Evolutionary conservation across 2,329 filamentous ascomycete species (phyloP), one percentile per base, ranked within the genome.

Genomic region (Pseudogymnoascus sp.): DNA sequence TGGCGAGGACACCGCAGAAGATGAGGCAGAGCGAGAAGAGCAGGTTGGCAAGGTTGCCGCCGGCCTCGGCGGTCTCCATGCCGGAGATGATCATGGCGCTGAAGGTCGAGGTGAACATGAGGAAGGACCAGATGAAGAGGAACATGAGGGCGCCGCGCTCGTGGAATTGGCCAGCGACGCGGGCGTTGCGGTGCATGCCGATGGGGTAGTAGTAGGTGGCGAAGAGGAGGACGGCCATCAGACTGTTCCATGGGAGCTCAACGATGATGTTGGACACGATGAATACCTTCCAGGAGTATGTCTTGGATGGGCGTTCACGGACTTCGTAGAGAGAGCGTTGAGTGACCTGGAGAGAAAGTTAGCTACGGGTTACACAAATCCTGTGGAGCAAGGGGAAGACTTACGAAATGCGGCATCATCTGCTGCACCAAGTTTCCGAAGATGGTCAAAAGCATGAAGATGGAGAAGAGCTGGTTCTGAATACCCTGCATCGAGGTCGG

Each of bases 141-240:
- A 92, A 91, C 82, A 93, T 88, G 20, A 94, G 81, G 0, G 78
- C 87, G 8, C 90, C 89, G 30, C 90, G 88, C 68, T 90, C 84
- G 4, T 80, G 71, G 1, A 87, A 81, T 64, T 84, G 77, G 63
- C 81, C 80, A 3, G 84, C 83, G 1, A 78, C 77, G 14, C 78
- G 75, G 1, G 89, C 88, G 69, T 93, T 92, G 62, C 76, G 74
- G 72, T 90, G 85, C 58, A 60, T 60, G 1, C 89, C 90, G 60
- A 95, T 83, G 1, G 91, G 90, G 71, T 92, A 96, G 78, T 96
- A 96, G 83, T 89, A 93, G 72, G 80, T 86, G 69, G 90, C 80
- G 78, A 79, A 96, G 77, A 92, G 87, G 65, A 95, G 75, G n/a
- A 86, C 79, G 3, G 85, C 83, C 80, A 89, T 87, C 43, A 94